Percentiles rank a stretch among this genome's conserved stretches.
phyloP scores from a whole-genome alignment of 345 rosid species.

The Iberis pinnata region DNA sequence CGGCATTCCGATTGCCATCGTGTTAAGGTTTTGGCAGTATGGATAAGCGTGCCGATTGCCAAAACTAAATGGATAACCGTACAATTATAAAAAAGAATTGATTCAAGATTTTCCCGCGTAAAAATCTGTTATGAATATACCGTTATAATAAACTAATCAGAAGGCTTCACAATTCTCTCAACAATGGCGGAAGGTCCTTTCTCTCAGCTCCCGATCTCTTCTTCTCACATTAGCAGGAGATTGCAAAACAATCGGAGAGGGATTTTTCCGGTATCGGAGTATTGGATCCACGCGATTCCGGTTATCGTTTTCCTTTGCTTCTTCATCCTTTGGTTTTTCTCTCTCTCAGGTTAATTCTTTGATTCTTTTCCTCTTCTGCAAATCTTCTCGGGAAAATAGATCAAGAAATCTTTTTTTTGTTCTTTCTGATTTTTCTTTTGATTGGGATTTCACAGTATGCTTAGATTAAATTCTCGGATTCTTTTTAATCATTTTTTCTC shows the following conservation, averaged over 20 bases:
- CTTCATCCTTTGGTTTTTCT: neutral
- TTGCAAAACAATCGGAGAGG: neutral
- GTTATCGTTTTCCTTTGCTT: neutral
- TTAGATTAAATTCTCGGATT: no score
- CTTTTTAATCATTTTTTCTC: no score
- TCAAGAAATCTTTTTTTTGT: no score
- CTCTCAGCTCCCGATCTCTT: neutral
- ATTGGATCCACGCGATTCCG: neutral
- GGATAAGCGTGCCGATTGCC: no score
- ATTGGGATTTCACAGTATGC: no score
- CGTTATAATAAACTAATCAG: neutral
- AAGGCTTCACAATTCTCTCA: neutral
- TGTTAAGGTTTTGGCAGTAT: no score
- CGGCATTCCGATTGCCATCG: no score
- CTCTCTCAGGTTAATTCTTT: neutral
- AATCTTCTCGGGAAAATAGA: no score
- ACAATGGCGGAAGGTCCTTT: neutral
- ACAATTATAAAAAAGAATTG: no score
- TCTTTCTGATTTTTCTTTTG: no score
- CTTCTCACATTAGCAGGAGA: neutral
- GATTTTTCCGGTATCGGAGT: neutral
- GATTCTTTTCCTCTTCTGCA: no score
- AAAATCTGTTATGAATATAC: neutral
- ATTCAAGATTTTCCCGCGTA: neutral
- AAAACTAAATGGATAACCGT: no score